A percentile compares a stretch with the other conserved stretches of the same genome.
Conservation (phyloP, 495 filamentous ascomycete species). For the Hypoxylon fuscum region DNA sequence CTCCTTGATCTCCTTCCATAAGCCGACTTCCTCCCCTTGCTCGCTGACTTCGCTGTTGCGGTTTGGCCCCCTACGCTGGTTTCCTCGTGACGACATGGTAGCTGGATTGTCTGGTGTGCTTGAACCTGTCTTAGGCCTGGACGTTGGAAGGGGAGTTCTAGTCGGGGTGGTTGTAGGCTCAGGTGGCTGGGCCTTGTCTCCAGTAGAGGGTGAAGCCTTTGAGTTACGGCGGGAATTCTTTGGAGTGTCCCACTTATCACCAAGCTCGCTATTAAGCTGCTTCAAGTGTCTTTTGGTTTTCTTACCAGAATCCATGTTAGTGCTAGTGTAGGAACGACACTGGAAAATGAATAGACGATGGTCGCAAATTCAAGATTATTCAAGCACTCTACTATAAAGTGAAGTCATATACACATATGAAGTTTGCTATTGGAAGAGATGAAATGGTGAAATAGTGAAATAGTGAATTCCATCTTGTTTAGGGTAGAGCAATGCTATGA, state of each 20-base stretch:
- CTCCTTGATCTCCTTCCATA: conserved; percentile 58
- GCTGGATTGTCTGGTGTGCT: neutral
- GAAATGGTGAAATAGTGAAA: neutral
- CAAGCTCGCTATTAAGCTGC: conserved; percentile 21
- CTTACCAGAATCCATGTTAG: conserved; percentile 28
- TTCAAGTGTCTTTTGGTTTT: conserved; percentile 28
- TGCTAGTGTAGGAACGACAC: neutral
- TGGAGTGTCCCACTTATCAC: conserved; percentile 26
- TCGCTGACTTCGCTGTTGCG: conserved; percentile 55
- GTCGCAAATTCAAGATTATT: neutral
- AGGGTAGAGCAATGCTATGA: no score
- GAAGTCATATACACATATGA: conserved; percentile 1
- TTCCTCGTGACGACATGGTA: conserved; percentile 56
- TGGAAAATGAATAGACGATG: conserved; percentile 4
- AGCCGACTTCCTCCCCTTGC: conserved; percentile 57
- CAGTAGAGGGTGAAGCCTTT: no score
- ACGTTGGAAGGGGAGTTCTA: neutral
- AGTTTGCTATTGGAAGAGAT: neutral
- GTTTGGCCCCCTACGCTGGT: conserved; percentile 57
- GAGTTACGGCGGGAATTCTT: conserved; percentile 1
- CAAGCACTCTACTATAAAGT: neutral
- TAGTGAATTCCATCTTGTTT: neutral
- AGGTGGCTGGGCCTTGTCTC: no score
- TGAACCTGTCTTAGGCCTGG: neutral
- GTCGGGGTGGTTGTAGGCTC: neutral